These are phyloP conservation scores for Quercus lobata DNA, from an alignment of 331 rosid genomes.

Conservation along the genomic window DNA sequence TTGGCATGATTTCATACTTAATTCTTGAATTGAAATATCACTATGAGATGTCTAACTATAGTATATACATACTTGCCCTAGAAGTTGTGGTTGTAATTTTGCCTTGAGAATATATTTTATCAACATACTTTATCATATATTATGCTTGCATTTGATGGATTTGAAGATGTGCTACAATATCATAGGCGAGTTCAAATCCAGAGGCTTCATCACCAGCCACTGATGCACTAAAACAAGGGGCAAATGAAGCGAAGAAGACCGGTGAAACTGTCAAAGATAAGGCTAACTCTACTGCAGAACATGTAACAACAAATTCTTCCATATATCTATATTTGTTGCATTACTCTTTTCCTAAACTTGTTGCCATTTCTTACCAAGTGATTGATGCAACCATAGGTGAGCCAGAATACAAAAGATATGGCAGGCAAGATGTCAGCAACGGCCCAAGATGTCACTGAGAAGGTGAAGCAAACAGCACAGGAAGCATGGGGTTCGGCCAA, in stretches of 20 bases:
- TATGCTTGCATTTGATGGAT: too few species aligned
- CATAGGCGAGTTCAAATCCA: slow-evolving; percentile 36
- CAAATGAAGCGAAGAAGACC: slow-evolving; percentile 27
- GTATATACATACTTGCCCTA: too few species aligned
- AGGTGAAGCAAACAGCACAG: slow-evolving; percentile 70
- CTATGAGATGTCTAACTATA: too few species aligned
- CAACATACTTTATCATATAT: too few species aligned
- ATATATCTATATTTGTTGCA: too few species aligned
- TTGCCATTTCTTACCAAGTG: not conserved
- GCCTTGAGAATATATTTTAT: too few species aligned
- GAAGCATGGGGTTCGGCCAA: slow-evolving; percentile 68
- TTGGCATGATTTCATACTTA: not conserved
- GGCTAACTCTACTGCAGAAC: slow-evolving; percentile 37
- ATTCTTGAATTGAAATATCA: too few species aligned
- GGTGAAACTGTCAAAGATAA: slow-evolving; percentile 42
- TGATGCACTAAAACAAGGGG: slow-evolving; percentile 38
- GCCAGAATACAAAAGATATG: slow-evolving; percentile 34
- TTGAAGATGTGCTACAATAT: too few species aligned
- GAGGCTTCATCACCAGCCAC: slow-evolving; percentile 26
- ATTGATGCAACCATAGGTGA: slow-evolving; percentile 30
- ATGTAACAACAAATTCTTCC: slow-evolving; percentile 22
- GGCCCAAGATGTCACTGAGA: slow-evolving; percentile 54
- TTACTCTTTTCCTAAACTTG: too few species aligned
- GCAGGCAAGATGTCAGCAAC: slow-evolving; percentile 33
- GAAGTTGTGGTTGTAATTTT: too few species aligned